Percentiles rank a stretch among this genome's conserved stretches.
Conservation (phyloP, 805 yeast species). For the Scheffersomyces stipitis region DNA sequence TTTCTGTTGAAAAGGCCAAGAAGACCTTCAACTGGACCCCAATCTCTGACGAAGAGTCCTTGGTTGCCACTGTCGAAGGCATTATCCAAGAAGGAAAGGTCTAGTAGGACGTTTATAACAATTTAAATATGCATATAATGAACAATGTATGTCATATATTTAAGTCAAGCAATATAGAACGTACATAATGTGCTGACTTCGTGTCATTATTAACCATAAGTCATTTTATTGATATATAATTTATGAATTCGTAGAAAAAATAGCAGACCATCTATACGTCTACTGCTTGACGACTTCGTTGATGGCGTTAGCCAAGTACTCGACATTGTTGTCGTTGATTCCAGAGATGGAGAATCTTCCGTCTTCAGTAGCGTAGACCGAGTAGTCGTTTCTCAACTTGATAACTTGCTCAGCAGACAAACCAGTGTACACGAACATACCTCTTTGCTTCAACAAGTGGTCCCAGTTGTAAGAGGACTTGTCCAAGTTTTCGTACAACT, state of each 20-base stretch:
- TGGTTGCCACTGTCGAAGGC: neutral
- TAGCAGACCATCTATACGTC: no score
- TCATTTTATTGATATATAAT: no score
- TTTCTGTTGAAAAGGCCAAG: neutral
- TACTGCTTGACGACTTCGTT: conserved; percentile 45
- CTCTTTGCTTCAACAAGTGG: conserved; percentile 84
- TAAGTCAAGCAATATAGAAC: no score
- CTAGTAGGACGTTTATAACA: no score
- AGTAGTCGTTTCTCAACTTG: conserved; percentile 64
- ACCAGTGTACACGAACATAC: conserved; percentile 96
- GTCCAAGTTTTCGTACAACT: conserved; percentile 62
- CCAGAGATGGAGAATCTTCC: conserved; percentile 94
- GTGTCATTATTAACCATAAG: no score
- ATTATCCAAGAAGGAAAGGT: neutral
- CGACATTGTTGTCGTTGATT: conserved; percentile 75
- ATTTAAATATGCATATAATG: no score
- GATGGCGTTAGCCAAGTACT: conserved; percentile 64
- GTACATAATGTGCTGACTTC: no score
- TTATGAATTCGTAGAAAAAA: no score
- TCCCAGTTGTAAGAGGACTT: conserved; percentile 75
- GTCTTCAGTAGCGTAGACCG: conserved; percentile 83
- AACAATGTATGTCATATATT: no score
- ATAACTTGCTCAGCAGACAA: conserved; percentile 68
- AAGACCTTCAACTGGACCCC: neutral
- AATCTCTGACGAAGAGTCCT: neutral